Evolutionary conservation across 2,329 filamentous ascomycete species (phyloP).

Genomic region (Fusarium penzigii): DNA sequence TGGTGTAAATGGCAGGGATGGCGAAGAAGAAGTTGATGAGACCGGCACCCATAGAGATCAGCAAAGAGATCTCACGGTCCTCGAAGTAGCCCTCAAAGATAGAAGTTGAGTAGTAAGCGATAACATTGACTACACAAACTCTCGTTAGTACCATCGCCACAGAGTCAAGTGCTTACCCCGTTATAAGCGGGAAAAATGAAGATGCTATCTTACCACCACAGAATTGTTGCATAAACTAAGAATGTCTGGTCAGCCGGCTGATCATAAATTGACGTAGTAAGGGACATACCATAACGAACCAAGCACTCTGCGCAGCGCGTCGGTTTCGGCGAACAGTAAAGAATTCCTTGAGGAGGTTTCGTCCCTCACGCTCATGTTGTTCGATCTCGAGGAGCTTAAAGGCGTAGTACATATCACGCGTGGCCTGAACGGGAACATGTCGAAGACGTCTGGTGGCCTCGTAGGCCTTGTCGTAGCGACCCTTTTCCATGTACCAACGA

Average conservation of each 20-base stretch:
- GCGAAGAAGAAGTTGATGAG: conserved; percentile 60
- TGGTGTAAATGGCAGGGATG: conserved; percentile 59
- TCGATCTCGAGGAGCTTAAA: conserved; percentile 40
- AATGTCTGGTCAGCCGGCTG: background rate
- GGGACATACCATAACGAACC: conserved; percentile 36
- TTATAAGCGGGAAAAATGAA: background rate
- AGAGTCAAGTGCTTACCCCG: background rate
- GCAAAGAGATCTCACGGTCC: conserved; percentile 43
- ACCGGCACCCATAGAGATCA: conserved; percentile 58
- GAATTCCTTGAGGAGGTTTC: conserved; percentile 38
- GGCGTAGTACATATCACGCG: conserved; percentile 53
- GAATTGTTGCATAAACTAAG: conserved; percentile 38
- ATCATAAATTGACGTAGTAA: rapidly evolving
- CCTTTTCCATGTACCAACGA: conserved; percentile 55
- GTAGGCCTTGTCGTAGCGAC: conserved; percentile 46
- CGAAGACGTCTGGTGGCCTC: conserved; percentile 47
- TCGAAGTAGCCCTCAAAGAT: conserved; percentile 44
- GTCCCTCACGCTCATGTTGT: conserved; percentile 27
- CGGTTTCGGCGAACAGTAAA: conserved; percentile 40
- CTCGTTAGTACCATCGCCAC: background rate
- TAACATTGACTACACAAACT: conserved; percentile 46
- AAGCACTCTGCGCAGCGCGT: conserved; percentile 38
- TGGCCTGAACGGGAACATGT: conserved; percentile 48
- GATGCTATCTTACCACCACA: conserved; percentile 24
- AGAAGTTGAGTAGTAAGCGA: conserved; percentile 56